Conservation (phyloP, 2,329 filamentous ascomycete species). For the Eutypella sp. region DNA sequence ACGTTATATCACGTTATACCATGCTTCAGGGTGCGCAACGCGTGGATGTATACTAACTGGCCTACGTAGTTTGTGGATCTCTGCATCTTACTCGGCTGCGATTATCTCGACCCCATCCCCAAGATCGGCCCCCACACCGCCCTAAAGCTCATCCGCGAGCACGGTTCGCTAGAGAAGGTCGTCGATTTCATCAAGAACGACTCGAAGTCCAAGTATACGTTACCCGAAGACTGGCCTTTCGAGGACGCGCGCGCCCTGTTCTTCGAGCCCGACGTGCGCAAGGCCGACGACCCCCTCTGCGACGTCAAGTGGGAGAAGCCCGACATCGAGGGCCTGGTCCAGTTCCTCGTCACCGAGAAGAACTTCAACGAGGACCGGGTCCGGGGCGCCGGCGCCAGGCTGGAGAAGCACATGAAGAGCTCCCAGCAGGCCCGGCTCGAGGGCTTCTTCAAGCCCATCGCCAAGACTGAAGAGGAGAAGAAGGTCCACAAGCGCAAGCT, state of each 20-base stretch:
- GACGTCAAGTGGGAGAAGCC: constrained; percentile 98
- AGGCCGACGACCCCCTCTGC: constrained; percentile 78
- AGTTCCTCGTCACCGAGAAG: constrained; percentile 89
- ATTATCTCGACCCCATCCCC: constrained; percentile 94
- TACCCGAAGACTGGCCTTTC: constrained; percentile 97
- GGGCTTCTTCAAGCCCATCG: constrained; percentile 92
- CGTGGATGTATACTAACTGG: constrained; percentile 4
- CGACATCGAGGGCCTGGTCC: constrained; percentile 81
- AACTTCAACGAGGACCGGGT: constrained; percentile 96
- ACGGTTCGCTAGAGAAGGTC: constrained; percentile 81
- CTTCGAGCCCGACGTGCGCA: constrained; percentile 81
- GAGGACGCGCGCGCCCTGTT: constrained; percentile 88
- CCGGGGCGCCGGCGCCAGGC: constrained; percentile 66
- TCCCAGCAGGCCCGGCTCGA: constrained; percentile 88
- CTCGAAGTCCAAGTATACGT: constrained; percentile 70
- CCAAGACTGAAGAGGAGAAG: constrained; percentile 83
- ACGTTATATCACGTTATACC: constrained; percentile 16
- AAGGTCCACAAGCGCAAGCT: constrained; percentile 85
- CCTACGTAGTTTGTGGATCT: constrained; percentile 80
- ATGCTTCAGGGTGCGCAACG: background rate
- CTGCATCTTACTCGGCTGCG: constrained; percentile 94
- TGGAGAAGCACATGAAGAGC: constrained; percentile 87
- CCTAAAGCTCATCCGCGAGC: constrained; percentile 87
- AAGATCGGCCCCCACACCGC: constrained; percentile 91
- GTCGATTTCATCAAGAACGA: constrained; percentile 75